Base-by-base conservation (phyloP, 768 basidiomycete species). In the Lanmaoa rubissima region DNA sequence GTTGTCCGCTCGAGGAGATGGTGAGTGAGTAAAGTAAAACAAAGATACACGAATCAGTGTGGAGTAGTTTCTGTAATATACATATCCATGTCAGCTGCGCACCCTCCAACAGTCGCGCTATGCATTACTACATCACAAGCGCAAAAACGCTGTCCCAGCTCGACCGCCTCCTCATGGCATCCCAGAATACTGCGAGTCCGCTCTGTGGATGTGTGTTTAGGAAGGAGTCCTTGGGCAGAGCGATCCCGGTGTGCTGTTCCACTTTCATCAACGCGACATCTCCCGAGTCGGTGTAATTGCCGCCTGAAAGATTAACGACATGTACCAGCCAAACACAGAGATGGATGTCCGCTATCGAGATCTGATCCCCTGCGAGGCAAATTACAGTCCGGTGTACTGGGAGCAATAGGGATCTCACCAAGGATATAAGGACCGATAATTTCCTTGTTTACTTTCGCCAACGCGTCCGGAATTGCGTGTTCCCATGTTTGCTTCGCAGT, bases 321-420 rank as follows among this genome's bases (percentile, higher is more conserved):
- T 84, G 79, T 11, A 82, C 73, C 34, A 94, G 67, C 91, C 90
- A 95, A 28, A 83, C 84, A 10, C 83, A 85, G 19, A 93, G 79
- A 65, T 93, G 92, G 53, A 93, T 74, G 67, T 94, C 93, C 14
- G 87, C 89, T 46, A 92, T 73, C 7, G 87, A 91, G 63, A 92
- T 69, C 60, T 94, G 91, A 64, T 94, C 92, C 17, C 92, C 92
- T 90, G 35, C 10, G 19, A 55, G 28, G 41, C 44, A n/a, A n/a
- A 36, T 57, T 51, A 32, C 5, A 48, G 36, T 10, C 38, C 38
- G 44, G 39, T 48, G 11, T 24, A 9, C 17, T 21, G 24, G 13
- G n/a, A 35, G 35, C 2, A 39, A 46, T 2, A 24, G 34, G n/a
- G n/a, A 41, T 67, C 80, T 49, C 66, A 88, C 88, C 89, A 24